phyloP scores from a whole-genome alignment of 1,284 basidiomycete species.

The Ceratobasidium sp. region DNA sequence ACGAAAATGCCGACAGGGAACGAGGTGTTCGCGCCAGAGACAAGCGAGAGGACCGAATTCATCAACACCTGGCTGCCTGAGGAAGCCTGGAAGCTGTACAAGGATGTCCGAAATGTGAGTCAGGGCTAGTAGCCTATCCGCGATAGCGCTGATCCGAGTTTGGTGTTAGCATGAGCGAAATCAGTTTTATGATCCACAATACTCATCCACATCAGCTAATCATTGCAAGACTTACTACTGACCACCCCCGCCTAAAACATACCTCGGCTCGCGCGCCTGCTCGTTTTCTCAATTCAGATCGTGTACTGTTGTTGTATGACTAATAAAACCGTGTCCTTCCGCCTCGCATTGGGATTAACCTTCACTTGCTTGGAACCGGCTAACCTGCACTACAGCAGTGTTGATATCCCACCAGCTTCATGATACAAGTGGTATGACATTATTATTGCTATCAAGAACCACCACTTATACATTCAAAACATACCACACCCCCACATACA shows the following conservation, averaged over 20 bases:
- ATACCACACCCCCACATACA: neutral
- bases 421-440: no score
- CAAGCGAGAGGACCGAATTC: conserved; percentile 50
- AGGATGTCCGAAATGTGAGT: conserved; percentile 63
- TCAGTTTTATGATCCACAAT: neutral
- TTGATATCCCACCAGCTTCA: no score
- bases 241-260: neutral
- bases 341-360: no score
- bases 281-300: no score
- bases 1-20: conserved; percentile 60
- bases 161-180: neutral
- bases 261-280: no score
- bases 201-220: neutral
- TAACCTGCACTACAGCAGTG: no score
- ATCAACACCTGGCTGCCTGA: conserved; percentile 57
- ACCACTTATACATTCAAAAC: no score
- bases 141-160: neutral
- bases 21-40: conserved; percentile 53
- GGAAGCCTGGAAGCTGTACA: conserved; percentile 63
- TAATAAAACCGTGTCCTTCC: no score
- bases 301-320: no score
- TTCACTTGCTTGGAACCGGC: no score
- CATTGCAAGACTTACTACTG: neutral
- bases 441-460: no score
- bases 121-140: no score